Conservation (phyloP, 164 flowering plant genomes). For the Liriodendron chinense region DNA sequence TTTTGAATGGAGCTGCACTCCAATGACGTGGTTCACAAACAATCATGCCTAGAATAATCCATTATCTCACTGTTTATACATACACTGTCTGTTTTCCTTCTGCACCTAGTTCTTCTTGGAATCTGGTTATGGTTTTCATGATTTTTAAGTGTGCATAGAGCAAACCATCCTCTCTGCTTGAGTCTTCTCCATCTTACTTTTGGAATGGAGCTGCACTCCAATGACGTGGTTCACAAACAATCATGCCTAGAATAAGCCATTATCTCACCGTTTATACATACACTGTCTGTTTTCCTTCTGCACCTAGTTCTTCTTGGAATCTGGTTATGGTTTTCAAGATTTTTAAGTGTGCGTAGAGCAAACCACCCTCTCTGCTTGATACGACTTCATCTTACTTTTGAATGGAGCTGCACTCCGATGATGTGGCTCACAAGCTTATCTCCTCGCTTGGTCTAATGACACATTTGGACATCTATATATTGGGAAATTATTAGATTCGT, state of each 20-base stretch:
- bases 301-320: constrained; percentile 2
- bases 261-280: too few relatives aligned
- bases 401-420: constrained; percentile 11
- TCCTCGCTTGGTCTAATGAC: not conserved
- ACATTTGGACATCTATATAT: not conserved
- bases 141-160: not conserved
- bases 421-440: not conserved
- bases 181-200: not conserved
- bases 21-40: not conserved
- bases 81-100: not conserved
- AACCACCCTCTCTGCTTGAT: constrained; percentile 7
- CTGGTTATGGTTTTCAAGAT: not conserved
- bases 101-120: constrained; percentile 2
- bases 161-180: not conserved
- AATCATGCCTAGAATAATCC: not conserved
- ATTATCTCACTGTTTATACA: too few relatives aligned
- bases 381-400: not conserved
- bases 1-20: not conserved
- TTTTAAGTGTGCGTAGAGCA: not conserved
- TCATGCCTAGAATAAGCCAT: too few relatives aligned
- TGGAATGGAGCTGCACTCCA: constrained; percentile 2
- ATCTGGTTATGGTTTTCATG: not conserved
- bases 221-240: constrained; percentile 3
- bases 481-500: too few relatives aligned
- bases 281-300: not conserved